A percentile compares a stretch with the other conserved stretches of the same genome.
These are phyloP conservation scores for Paramecium pentaurelia DNA, from an alignment of 73 alveolate genomes.

Conservation along the genomic window DNA sequence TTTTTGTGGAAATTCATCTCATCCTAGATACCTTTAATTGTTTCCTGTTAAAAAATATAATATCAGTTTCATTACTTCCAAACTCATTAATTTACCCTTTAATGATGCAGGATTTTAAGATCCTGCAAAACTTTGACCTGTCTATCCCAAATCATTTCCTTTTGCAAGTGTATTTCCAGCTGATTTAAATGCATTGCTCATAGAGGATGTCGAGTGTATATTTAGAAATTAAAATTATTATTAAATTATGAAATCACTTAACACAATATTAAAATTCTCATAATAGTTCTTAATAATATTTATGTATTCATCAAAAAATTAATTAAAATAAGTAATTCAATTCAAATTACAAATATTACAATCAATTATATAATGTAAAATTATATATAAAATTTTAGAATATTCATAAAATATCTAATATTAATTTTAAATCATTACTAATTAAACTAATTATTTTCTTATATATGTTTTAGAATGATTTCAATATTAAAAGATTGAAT, in stretches of 20 bases:
- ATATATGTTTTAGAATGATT: background rate
- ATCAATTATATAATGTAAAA: background rate
- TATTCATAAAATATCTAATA: background rate
- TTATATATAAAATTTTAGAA: background rate
- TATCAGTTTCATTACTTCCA: conserved; percentile 54
- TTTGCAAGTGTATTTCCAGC: conserved; percentile 44
- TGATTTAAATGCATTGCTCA: conserved; percentile 24
- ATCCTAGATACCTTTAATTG: conserved; percentile 84
- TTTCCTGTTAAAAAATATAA: conserved; percentile 62
- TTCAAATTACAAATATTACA: background rate
- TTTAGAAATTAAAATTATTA: background rate
- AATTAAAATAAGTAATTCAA: background rate
- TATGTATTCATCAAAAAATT: background rate
- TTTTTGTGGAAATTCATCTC: conserved; percentile 93
- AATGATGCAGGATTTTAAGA: conserved; percentile 77
- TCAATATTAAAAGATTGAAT: background rate
- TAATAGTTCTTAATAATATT: background rate
- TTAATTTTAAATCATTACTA: too few relatives aligned
- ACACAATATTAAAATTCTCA: background rate
- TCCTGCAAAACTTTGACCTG: conserved; percentile 60
- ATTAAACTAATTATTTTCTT: background rate
- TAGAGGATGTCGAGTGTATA: background rate
- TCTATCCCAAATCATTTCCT: conserved; percentile 32
- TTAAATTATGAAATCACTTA: background rate
- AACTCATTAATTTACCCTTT: conserved; percentile 68